These are phyloP conservation scores for Pseudoneurospora amorphoporcata DNA, from an alignment of 495 filamentous ascomycete species.

Conservation along the genomic window DNA sequence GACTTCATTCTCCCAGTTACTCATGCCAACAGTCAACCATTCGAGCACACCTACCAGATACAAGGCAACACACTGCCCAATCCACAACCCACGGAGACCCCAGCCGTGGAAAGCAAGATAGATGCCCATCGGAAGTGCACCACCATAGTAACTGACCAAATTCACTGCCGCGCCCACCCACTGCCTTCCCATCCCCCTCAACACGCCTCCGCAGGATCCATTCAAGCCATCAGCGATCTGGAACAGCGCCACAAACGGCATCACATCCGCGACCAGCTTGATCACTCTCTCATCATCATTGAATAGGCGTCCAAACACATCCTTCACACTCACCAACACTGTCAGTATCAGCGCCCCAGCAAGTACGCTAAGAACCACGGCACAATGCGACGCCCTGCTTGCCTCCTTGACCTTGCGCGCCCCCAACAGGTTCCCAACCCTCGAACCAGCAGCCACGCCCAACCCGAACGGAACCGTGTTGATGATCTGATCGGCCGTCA, in stretches of 20 bases:
- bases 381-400: slow-evolving; percentile 62
- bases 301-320: slow-evolving; percentile 75
- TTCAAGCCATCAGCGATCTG: slow-evolving; percentile 89
- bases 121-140: slow-evolving; percentile 73
- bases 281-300: slow-evolving; percentile 71
- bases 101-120: slow-evolving; percentile 84
- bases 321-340: slow-evolving; percentile 60
- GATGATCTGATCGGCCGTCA: slow-evolving; percentile 88
- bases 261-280: slow-evolving; percentile 65
- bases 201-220: slow-evolving; percentile 70
- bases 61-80: slow-evolving; percentile 82
- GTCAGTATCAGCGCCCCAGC: slow-evolving; percentile 60
- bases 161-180: slow-evolving; percentile 87
- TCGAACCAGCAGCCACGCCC: slow-evolving; percentile 70
- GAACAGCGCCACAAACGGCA: slow-evolving; percentile 83
- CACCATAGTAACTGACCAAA: slow-evolving; percentile 78
- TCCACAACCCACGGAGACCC: slow-evolving; percentile 76
- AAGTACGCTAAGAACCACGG: slow-evolving; percentile 63
- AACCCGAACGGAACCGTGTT: slow-evolving; percentile 90
- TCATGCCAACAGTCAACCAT: slow-evolving; percentile 71
- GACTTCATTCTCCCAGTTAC: slow-evolving; percentile 72
- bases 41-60: slow-evolving; percentile 73
- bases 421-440: slow-evolving; percentile 78
- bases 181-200: slow-evolving; percentile 80
- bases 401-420: slow-evolving; percentile 58